Percentiles rank a stretch among this genome's conserved stretches.
These are phyloP conservation scores for Glycine soja DNA, from an alignment of 306 rosid genomes.

Conservation along the genomic window DNA sequence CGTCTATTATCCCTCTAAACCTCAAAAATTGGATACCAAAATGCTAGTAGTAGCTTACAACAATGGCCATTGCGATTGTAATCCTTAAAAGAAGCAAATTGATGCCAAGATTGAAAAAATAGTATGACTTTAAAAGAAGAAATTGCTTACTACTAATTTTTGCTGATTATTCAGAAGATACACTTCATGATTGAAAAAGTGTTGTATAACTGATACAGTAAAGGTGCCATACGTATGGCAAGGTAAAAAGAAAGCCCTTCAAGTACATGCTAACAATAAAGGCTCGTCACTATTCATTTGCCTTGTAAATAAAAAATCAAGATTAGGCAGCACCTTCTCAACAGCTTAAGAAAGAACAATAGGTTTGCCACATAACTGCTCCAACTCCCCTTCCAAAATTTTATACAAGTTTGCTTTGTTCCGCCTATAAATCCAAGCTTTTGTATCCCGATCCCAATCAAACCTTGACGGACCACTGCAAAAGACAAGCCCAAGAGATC, in stretches of 20 bases:
- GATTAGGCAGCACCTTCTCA: not conserved
- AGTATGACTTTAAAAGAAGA: not conserved
- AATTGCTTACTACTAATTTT: not conserved
- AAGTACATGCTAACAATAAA: not conserved
- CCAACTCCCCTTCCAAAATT: constrained; percentile 70
- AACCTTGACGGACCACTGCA: constrained; percentile 92
- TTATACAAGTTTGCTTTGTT: constrained; percentile 62
- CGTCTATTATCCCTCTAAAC: not conserved
- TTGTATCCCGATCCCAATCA: constrained; percentile 78
- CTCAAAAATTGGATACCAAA: not conserved
- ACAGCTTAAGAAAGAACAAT: constrained; percentile 60
- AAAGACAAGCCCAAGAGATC: constrained; percentile 23
- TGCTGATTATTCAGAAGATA: constrained; percentile 44
- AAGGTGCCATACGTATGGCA: not conserved
- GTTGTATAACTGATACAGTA: not conserved
- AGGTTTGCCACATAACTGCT: constrained; percentile 76
- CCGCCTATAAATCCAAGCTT: constrained; percentile 87
- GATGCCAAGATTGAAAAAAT: not conserved
- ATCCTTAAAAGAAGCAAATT: constrained; percentile 11
- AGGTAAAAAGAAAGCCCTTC: not conserved
- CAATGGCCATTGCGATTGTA: not conserved
- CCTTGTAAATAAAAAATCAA: constrained; percentile 22
- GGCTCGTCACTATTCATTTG: constrained; percentile 28
- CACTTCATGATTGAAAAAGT: constrained; percentile 16
- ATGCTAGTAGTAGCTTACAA: not conserved